These are phyloP conservation scores for Tetrahymena malaccensis DNA, from an alignment of 73 alveolate species.

Conservation along the genomic window DNA sequence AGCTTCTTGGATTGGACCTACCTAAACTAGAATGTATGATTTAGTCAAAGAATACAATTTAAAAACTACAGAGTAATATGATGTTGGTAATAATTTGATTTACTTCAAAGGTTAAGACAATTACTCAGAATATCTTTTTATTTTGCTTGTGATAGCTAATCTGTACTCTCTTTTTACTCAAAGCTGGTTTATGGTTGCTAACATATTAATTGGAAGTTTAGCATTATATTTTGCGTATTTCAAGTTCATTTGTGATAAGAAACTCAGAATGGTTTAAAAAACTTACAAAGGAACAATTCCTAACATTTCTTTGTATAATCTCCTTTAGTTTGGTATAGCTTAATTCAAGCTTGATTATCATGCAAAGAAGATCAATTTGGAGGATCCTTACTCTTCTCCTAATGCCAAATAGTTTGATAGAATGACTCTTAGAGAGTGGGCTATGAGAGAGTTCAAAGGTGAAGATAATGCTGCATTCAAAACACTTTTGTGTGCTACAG, in stretches of 20 bases:
- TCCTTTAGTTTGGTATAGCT: background rate
- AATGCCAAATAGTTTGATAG: background rate
- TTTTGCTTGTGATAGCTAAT: background rate
- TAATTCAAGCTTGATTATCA: background rate
- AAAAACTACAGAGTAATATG: background rate
- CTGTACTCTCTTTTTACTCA: background rate
- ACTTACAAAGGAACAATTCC: background rate
- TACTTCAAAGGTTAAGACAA: background rate
- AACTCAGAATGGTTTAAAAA: background rate
- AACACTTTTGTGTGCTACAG: background rate
- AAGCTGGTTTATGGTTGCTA: background rate
- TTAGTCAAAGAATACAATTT: background rate
- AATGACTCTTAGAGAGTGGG: background rate
- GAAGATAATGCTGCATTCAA: background rate
- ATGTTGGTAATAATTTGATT: background rate
- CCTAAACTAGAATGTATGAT: background rate
- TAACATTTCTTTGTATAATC: background rate
- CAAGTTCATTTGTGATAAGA: background rate
- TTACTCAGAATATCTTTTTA: background rate
- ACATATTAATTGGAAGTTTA: background rate
- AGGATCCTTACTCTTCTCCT: background rate
- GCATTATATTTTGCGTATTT: background rate
- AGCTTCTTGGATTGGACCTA: slow-evolving; percentile 31
- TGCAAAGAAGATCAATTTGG: background rate
- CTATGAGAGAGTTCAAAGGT: background rate